Evolutionary conservation across 2,329 filamentous ascomycete species (phyloP), one percentile per base, ranked within the genome.

Genomic region (Curvularia verruculosa): DNA sequence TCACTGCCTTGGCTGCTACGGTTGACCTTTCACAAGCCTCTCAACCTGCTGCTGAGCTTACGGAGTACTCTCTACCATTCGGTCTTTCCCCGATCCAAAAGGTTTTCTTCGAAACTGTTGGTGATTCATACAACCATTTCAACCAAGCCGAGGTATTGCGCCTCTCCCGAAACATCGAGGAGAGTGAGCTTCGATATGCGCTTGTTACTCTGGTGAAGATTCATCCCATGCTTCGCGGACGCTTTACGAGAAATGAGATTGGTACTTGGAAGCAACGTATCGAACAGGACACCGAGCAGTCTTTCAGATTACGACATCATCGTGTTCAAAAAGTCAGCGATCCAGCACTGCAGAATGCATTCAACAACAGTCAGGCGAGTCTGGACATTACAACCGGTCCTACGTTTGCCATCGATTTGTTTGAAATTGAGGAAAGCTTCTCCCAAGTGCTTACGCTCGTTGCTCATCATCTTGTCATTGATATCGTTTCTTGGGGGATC

Each of bases 341-440:
- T 26, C 36, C 60, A 3, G 43, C 37, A 12, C 60, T 77, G 12
- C 57, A 54, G 13, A 53, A 65, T 1, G 61, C 70, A 13, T 57
- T 77, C 10, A 67, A 73, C 44, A 54, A 70, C 9, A 73, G 61
- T 37, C 72, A 77, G 52, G 61, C 66, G 0, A 67, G 68, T 2
- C 59, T 78, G 6, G 61, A 77, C 37, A 71, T 78, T 31, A 58
- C 64, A 6, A 54, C 61, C 21, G 76, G 77, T 0, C 76, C 80
- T 1, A 61, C 80, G 0, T 66, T 82, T 29, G 76, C 77, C 0
- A 70, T 78, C 3, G 78, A 82, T 50, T 58, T 81, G 9, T 78
- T 82, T 55, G 60, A 75, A 5, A 56, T 77, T 3, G 59, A 75
- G 36, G 71, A 71, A 1, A 63, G 67, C 15, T 66, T 70, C 55